Evolutionary conservation across 2,329 filamentous ascomycete species (phyloP), one percentile per base, ranked within the genome.

Genomic region (Cercospora beticola): DNA sequence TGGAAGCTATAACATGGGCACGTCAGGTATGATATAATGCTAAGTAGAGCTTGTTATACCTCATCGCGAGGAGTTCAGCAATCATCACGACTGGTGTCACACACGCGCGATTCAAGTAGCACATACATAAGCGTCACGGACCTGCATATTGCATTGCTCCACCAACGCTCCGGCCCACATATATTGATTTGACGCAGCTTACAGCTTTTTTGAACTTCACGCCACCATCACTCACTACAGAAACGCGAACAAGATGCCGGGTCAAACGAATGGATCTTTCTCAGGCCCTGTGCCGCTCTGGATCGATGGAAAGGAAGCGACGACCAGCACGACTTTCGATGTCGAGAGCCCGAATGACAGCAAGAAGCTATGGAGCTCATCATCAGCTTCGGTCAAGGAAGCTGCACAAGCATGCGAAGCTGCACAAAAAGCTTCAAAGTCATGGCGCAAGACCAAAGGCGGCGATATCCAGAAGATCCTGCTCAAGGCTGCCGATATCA

Each of bases 401-500:
- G 86, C 86, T 58, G 79, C 82, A 2, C 83, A 87, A 71, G 89
- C 89, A 30, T 79, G 86, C 18, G 79, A 82, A 9, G 86, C 89
- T 9, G 91, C 92, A 0, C 82, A 88, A n/a, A 82, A 83, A 14
- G 92, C 92, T 0, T 90, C 92, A 79, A 86, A 85, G 54, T 80
- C 85, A 68, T 97, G 92, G 92, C 84, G 86, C 54, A 86, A 86
- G 71, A 86, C 86, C 2, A 88, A 87, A 57, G 86, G 89, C 1
- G 76, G 82, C 26, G 76, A 84, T 26, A 89, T 91, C 46, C 88
- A 91, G 40, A 86, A 90, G 71, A 88, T 96, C 71, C 84, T 96
- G 68, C 81, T 90, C 67, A 88, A 87, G 76, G 89, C 90, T 0
- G 89, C 90, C 9, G 87, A 89, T 8, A 80, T 93, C 60, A 82